Conservation (phyloP, 495 filamentous ascomycete genomes). For the Penicillium odoratum region DNA sequence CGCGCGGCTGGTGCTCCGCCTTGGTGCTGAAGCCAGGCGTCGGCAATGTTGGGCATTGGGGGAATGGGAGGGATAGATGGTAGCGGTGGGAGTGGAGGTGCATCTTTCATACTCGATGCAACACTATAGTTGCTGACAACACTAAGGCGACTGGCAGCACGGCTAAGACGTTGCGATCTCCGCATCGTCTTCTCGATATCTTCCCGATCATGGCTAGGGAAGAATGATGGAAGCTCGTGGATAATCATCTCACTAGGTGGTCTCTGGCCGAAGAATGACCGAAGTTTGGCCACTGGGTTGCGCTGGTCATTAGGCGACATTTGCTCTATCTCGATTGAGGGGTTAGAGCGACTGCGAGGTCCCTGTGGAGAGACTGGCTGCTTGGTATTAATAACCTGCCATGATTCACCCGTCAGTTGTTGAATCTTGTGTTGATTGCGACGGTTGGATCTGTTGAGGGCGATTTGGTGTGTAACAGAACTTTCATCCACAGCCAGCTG, state of each 20-base stretch:
- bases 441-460: slow-evolving; percentile 59
- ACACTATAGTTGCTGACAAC: slow-evolving; percentile 92
- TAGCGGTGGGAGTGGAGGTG: slow-evolving; percentile 30
- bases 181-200: slow-evolving; percentile 93
- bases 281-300: slow-evolving; percentile 57
- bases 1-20: slow-evolving; percentile 41
- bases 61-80: slow-evolving; percentile 72
- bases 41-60: slow-evolving; percentile 93
- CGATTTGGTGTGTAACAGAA: slow-evolving; percentile 65
- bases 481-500: slow-evolving; percentile 82
- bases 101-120: slow-evolving; percentile 83
- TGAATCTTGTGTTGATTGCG: slow-evolving; percentile 76
- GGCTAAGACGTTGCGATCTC: slow-evolving; percentile 85
- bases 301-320: slow-evolving; percentile 45
- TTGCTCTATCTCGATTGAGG: slow-evolving; percentile 49
- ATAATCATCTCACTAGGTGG: slow-evolving; percentile 97
- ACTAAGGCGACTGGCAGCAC: slow-evolving; percentile 86
- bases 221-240: slow-evolving; percentile 92
- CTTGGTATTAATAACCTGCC: slow-evolving; percentile 65
- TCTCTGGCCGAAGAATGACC: slow-evolving; percentile 81
- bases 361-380: slow-evolving; percentile 80
- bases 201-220: slow-evolving; percentile 90
- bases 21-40: slow-evolving; percentile 79
- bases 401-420: slow-evolving; percentile 80
- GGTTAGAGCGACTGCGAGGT: slow-evolving; percentile 57